Evolutionary conservation across 2,329 filamentous ascomycete genomes (phyloP).

Genomic region (Lasiodiplodia sp.): DNA sequence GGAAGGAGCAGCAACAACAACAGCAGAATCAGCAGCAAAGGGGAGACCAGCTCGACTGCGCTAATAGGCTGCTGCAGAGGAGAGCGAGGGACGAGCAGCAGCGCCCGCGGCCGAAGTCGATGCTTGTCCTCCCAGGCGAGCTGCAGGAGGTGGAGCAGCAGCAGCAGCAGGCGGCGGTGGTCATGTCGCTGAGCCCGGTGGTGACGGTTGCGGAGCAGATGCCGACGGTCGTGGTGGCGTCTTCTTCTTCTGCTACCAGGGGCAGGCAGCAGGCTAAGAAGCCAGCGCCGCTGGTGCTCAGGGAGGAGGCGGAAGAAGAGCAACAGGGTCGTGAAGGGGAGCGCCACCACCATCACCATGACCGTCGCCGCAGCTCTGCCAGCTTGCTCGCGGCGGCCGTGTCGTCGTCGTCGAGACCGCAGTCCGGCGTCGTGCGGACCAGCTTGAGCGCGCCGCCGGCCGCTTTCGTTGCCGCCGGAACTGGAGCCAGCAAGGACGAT

Average conservation of each 20-base stretch:
- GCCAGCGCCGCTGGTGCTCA: conserved; percentile 39
- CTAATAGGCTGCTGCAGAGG: not conserved
- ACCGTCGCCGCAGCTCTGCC: conserved; percentile 1
- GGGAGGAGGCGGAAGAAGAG: not conserved
- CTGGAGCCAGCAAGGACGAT: not conserved
- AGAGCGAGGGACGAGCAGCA: conserved; percentile 1
- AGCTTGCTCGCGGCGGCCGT: not conserved
- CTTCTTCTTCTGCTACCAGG: conserved; percentile 33
- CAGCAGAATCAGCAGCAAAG: not conserved
- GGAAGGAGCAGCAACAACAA: conserved; percentile 26
- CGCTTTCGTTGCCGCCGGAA: not conserved
- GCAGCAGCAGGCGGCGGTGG: too few species aligned
- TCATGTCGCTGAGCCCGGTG: conserved; percentile 34
- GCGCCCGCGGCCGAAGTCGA: not conserved
- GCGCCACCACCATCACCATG: not conserved
- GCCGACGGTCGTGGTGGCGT: not conserved
- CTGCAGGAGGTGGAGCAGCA: not conserved
- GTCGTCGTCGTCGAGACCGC: not conserved
- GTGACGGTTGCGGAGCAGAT: conserved; percentile 46
- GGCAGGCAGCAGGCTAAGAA: conserved; percentile 41
- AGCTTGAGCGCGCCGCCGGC: conserved; percentile 2
- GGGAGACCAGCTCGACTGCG: conserved; percentile 13
- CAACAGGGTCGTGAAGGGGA: not conserved
- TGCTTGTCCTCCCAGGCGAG: not conserved
- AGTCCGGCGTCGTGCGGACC: conserved; percentile 20